Percentiles rank a stretch among this genome's conserved stretches.
Conservation (phyloP, 2,329 filamentous ascomycete genomes). For the Nigrograna mackinnonii region DNA sequence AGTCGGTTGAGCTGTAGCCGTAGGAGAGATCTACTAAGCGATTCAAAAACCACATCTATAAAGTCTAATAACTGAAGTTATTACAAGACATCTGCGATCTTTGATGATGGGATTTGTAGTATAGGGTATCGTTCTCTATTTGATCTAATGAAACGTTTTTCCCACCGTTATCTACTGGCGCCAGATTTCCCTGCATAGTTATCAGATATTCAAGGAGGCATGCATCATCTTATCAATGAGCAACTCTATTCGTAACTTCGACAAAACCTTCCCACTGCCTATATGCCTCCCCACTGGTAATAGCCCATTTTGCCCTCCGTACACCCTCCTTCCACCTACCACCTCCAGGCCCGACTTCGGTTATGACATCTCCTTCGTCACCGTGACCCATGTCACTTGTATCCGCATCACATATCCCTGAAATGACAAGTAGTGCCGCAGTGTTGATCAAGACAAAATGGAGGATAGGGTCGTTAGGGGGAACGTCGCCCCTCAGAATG, state of each 20-base stretch:
- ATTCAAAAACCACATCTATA: no score
- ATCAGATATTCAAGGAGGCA: no score
- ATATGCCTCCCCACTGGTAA: conserved; percentile 85
- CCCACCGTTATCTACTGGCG: no score
- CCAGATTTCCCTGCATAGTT: no score
- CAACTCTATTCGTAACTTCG: conserved; percentile 68
- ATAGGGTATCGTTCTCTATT: no score
- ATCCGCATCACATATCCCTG: conserved; percentile 85
- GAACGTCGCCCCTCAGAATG: conserved; percentile 74
- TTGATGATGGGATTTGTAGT: no score
- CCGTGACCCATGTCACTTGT: conserved; percentile 77
- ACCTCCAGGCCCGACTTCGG: conserved; percentile 81
- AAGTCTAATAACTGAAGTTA: no score
- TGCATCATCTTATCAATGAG: no score
- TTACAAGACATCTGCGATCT: no score
- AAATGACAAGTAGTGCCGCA: conserved; percentile 81
- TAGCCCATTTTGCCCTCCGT: conserved; percentile 81
- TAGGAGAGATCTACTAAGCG: no score
- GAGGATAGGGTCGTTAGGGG: conserved; percentile 79
- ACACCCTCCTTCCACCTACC: conserved; percentile 95
- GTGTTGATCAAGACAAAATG: conserved; percentile 96
- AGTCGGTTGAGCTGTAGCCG: no score
- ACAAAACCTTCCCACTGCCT: conserved; percentile 83
- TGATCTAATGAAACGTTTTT: no score
- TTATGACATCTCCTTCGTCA: conserved; percentile 79